Base-by-base conservation (phyloP, 1,284 basidiomycete species). In the Kwoniella shivajii region DNA sequence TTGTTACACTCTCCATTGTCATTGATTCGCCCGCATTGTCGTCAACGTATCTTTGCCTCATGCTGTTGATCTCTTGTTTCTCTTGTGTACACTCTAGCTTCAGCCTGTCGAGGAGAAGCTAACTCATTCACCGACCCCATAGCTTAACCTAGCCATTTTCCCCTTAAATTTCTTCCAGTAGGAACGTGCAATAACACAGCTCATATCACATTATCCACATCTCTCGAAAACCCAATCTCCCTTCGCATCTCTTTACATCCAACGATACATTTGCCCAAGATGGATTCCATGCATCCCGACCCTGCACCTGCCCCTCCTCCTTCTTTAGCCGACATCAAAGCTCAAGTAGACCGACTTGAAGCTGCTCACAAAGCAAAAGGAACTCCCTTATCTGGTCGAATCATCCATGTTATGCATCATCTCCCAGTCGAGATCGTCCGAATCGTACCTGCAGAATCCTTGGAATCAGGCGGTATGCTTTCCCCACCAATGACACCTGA, bases 371-470 rank as follows among this genome's bases (percentile, higher is more conserved):
- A 78, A 50, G 83, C 84, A 1, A 84, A 86, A 57, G 87, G 86
- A 45, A 83, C 88, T 54, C 80, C 83, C 1, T 84, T 94, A 51
- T 87, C 88, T 6, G 92, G 91, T 6, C 85, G 91, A 47, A 88
- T 94, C 73, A 84, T 94, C 65, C 91, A 94, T 67, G 86, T 93
- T 63, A 88, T 86, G 61, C 77, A 77, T 58, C 76, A 79, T 58
- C 67, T 79, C 20, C 76, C 76, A 30, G 75, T 77, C 44, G 75
- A 77, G 61, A 77, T 77, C 52, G 67, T 76, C 46, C 58, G 68
- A 5, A 66, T 73, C 34, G 63, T 74, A 16, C 67, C 69, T 4
- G 31, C 61, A 59, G 58, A 63, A 22, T 44, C 63, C 7, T 58
- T 66, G 47, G 62, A 69, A 41, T 41, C 63, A 37, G 50, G 48